Evolutionary conservation across 768 basidiomycete genomes (phyloP).

Genomic region (Pleurotus tuber-regium): DNA sequence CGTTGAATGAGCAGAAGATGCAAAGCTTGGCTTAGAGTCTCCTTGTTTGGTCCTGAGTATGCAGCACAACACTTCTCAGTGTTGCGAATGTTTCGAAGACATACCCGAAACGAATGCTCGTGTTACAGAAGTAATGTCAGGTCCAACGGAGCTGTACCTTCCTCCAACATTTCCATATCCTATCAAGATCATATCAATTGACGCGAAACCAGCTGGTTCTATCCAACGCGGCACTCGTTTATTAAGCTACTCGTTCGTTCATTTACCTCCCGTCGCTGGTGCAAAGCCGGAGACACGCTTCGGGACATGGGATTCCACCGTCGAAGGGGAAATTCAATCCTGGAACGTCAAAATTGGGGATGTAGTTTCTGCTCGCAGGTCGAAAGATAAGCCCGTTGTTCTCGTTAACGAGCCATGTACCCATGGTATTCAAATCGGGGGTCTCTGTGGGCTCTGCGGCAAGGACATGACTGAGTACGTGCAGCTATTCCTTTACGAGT

Average conservation of each 20-base stretch:
- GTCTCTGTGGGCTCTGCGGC: slow-evolving; percentile 91
- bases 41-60: slow-evolving; percentile 1
- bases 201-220: slow-evolving; percentile 38
- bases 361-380: slow-evolving; percentile 54
- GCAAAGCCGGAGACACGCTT: slow-evolving; percentile 65
- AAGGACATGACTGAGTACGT: slow-evolving; percentile 91
- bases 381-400: slow-evolving; percentile 60
- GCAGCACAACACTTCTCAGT: background rate
- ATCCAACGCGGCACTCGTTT: slow-evolving; percentile 76
- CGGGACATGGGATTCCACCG: slow-evolving; percentile 87
- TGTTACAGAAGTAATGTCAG: slow-evolving; percentile 39
- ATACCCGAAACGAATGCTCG: background rate
- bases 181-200: slow-evolving; percentile 73
- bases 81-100: background rate
- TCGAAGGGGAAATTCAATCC: slow-evolving; percentile 71
- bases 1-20: too few species aligned
- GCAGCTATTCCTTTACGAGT: slow-evolving; percentile 12
- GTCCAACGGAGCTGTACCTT: slow-evolving; percentile 72
- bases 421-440: slow-evolving; percentile 89
- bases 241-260: slow-evolving; percentile 80
- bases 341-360: slow-evolving; percentile 75
- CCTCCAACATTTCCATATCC: slow-evolving; percentile 84
- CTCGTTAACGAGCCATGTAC: slow-evolving; percentile 89
- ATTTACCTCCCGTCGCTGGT: slow-evolving; percentile 44
- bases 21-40: too few species aligned